These are phyloP conservation scores for Chrysanthemum lavandulifolium DNA, from an alignment of 129 eudicot species.

Conservation along the genomic window DNA sequence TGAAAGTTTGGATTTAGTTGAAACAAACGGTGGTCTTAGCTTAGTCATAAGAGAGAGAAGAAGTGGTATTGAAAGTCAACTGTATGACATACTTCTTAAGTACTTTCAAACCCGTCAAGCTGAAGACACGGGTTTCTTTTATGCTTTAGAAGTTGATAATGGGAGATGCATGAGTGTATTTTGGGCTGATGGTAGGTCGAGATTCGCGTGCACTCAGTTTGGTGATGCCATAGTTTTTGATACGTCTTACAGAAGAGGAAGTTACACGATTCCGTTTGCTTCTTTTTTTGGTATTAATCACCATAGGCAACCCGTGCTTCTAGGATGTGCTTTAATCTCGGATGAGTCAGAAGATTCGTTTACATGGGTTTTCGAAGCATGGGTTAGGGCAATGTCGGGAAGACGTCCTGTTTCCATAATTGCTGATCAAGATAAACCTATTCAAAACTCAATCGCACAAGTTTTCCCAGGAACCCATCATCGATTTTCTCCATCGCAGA, in stretches of 20 bases:
- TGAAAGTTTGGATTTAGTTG: conserved; percentile 74
- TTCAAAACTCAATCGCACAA: conserved; percentile 60
- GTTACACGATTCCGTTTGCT: conserved; percentile 65
- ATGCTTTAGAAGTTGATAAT: conserved; percentile 61
- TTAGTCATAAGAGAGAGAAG: conserved; percentile 57
- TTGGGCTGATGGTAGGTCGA: conserved; percentile 84
- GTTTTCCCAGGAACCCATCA: conserved; percentile 80
- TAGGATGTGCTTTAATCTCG: conserved; percentile 77
- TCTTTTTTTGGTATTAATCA: conserved; percentile 72
- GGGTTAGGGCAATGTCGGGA: conserved; percentile 82
- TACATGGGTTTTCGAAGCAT: conserved; percentile 73
- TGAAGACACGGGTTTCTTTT: conserved; percentile 76
- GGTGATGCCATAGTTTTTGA: conserved; percentile 78
- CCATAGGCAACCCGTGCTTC: conserved; percentile 79
- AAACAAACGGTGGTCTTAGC: conserved; percentile 69
- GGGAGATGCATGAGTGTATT: conserved; percentile 65
- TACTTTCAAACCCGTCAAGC: conserved; percentile 77
- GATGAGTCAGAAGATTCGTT: conserved; percentile 82
- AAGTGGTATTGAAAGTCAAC: conserved; percentile 49
- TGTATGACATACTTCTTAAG: conserved; percentile 58
- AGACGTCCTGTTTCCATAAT: conserved; percentile 61
- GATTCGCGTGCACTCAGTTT: conserved; percentile 72
- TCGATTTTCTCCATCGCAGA: conserved; percentile 77
- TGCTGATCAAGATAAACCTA: conserved; percentile 71
- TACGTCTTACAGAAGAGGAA: conserved; percentile 58